Evolutionary conservation across 306 rosid species (phyloP).

Genomic region (Potentilla sterilis): DNA sequence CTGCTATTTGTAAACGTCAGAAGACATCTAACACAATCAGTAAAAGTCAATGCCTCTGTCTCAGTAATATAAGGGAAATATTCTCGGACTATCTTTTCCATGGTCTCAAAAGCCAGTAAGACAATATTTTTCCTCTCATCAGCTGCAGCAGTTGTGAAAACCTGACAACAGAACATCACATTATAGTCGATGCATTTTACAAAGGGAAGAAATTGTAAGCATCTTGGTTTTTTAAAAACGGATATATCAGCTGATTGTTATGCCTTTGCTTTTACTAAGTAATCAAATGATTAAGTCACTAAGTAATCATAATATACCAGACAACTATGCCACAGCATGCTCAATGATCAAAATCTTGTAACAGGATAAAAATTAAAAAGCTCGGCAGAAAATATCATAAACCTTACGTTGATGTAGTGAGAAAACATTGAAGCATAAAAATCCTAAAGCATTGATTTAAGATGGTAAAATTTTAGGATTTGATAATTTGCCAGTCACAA

Average conservation of each 20-base stretch:
- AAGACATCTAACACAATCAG: constrained; percentile 96
- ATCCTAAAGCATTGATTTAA: neutral
- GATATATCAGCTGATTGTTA: neutral
- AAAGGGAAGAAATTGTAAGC: neutral
- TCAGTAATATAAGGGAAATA: constrained; percentile 95
- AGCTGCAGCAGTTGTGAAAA: constrained; percentile 94
- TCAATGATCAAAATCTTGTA: neutral
- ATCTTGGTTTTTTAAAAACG: neutral
- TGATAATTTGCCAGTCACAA: neutral
- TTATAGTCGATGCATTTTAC: constrained; percentile 27
- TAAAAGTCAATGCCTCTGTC: constrained; percentile 92
- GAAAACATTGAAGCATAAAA: neutral
- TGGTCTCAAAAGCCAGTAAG: constrained; percentile 90
- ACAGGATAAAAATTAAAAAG: neutral
- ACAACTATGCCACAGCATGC: neutral
- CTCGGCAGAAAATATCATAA: neutral
- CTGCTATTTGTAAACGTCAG: constrained; percentile 92
- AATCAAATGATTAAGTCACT: neutral
- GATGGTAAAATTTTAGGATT: neutral
- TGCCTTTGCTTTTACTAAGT: neutral
- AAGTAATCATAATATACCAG: neutral
- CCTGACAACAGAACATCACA: constrained; percentile 53
- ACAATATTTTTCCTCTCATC: constrained; percentile 94
- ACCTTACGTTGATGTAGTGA: neutral
- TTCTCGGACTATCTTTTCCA: constrained; percentile 98